A percentile compares a stretch with the other conserved stretches of the same genome.
These are phyloP conservation scores for Colletotrichum godetiae DNA, from an alignment of 2,329 filamentous ascomycete species.

Conservation along the genomic window DNA sequence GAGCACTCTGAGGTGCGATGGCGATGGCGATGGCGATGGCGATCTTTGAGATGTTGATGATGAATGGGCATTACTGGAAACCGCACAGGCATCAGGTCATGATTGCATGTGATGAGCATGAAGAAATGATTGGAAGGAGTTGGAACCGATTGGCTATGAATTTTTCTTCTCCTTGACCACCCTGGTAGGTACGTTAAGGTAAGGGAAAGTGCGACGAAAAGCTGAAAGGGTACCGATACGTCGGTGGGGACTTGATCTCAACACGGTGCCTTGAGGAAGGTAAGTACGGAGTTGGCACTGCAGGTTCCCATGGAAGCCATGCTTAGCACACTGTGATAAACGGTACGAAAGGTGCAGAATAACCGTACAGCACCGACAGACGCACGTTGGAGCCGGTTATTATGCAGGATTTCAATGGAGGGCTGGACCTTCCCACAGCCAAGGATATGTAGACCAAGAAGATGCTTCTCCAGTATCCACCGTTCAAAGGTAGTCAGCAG, in stretches of 20 bases:
- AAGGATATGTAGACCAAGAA: neutral
- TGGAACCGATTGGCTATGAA: neutral
- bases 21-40: neutral
- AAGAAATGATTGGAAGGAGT: neutral
- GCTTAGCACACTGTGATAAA: neutral
- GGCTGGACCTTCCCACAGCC: neutral
- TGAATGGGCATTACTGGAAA: neutral
- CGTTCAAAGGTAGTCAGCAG: neutral
- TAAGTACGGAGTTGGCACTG: neutral
- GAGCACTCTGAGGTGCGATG: neutral
- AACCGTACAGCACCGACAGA: neutral
- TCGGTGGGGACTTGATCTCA: neutral
- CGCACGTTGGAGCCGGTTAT: neutral
- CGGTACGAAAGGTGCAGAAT: no score
- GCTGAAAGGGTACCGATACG: neutral
- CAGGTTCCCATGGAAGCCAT: neutral
- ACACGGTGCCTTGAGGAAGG: neutral
- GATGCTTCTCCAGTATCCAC: neutral
- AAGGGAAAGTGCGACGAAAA: neutral
- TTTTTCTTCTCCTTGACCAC: neutral
- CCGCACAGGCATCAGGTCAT: neutral
- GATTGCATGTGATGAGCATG: neutral
- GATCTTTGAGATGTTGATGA: neutral
- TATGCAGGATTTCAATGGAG: neutral
- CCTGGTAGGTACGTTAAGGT: no score